Evolutionary conservation across 2,329 filamentous ascomycete genomes (phyloP).

Genomic region (Fonsecaea monophora): DNA sequence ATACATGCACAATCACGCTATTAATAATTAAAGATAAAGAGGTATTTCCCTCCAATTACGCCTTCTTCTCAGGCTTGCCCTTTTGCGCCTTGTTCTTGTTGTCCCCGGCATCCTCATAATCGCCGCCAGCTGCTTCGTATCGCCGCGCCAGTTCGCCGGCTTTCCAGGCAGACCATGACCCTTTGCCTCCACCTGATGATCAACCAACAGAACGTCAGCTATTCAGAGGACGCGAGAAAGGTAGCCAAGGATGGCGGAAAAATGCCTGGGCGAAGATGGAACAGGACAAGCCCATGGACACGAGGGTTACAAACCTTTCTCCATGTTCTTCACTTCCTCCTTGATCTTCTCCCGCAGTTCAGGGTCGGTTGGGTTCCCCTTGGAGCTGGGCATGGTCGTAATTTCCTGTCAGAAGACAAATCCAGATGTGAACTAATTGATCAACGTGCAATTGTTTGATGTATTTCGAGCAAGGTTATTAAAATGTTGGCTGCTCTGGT

Average conservation of each 20-base stretch:
- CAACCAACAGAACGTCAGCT: not conserved
- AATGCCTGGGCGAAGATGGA: not conserved
- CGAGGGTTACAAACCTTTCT: slow-evolving; percentile 30
- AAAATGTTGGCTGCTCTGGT: not conserved
- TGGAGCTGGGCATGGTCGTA: slow-evolving; percentile 36
- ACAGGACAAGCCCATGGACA: not conserved
- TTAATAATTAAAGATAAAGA: not conserved
- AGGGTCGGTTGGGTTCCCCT: slow-evolving; percentile 36
- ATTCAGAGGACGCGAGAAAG: not conserved
- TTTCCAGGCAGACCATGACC: slow-evolving; percentile 40
- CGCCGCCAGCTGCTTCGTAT: slow-evolving; percentile 36
- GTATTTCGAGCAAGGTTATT: not conserved
- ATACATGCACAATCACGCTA: not conserved
- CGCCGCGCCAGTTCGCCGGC: slow-evolving; percentile 37
- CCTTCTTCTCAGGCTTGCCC: slow-evolving; percentile 39
- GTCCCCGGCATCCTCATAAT: slow-evolving; percentile 36
- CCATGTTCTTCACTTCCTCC: slow-evolving; percentile 37
- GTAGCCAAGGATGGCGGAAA: not conserved
- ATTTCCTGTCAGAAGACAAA: not conserved
- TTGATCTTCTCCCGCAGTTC: slow-evolving; percentile 40
- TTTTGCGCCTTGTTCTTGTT: slow-evolving; percentile 39
- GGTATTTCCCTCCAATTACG: not conserved
- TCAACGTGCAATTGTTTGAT: not conserved
- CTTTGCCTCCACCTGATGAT: slow-evolving; percentile 32
- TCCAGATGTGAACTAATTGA: not conserved